A percentile compares a stretch with the other conserved stretches of the same genome.
Conservation (phyloP, 108 stramenopile genomes). For the Nannochloropsis gaditana region DNA sequence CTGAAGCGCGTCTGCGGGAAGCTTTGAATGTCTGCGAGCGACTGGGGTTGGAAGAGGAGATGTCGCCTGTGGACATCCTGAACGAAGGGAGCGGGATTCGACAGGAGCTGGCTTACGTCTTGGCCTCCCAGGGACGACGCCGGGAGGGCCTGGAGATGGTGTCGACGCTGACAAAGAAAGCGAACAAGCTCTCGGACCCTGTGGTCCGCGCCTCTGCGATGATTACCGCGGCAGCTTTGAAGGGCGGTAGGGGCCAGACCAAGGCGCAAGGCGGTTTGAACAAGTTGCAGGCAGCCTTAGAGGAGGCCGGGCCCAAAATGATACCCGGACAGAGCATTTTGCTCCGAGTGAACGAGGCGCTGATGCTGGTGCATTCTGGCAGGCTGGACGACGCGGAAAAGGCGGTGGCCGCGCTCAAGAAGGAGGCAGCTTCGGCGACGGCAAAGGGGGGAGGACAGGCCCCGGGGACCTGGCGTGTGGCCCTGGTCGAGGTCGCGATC, state of each 20-base stretch:
- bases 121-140: not conserved
- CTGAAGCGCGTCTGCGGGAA: not conserved
- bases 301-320: not conserved
- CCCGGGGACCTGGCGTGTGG: not conserved
- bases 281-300: not conserved
- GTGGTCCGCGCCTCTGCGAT: not conserved
- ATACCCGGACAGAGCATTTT: not conserved
- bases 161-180: not conserved
- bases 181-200: conserved; percentile 22
- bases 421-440: not conserved
- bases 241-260: not conserved
- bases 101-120: not conserved
- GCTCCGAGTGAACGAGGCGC: not conserved
- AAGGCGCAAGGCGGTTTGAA: not conserved
- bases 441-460: conserved; percentile 6
- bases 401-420: not conserved
- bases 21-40: not conserved
- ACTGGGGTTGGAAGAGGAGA: not conserved
- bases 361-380: not conserved
- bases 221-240: not conserved
- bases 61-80: not conserved
- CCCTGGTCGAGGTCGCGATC: not conserved
- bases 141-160: not conserved
- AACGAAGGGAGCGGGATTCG: not conserved
- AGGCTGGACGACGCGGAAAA: not conserved